Evolutionary conservation across 2,329 filamentous ascomycete species (phyloP).

Genomic region (Xylariales sp.): DNA sequence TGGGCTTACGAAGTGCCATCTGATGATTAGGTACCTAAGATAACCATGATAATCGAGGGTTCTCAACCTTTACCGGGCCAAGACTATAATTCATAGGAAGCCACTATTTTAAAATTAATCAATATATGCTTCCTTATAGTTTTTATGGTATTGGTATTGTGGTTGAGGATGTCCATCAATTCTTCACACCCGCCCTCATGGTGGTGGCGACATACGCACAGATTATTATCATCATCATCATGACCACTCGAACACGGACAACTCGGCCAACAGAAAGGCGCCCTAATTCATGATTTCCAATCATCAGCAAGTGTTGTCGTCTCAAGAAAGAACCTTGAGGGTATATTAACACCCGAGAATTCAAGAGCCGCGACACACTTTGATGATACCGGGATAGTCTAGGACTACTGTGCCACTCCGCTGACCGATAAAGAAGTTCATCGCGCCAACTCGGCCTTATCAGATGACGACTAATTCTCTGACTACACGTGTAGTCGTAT

Average conservation of each 20-base stretch:
- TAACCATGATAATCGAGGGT: neutral
- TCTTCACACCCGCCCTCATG: neutral
- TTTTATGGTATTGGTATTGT: too few species aligned
- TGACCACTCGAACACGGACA: neutral
- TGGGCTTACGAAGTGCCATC: too few species aligned
- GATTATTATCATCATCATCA: slow-evolving; percentile 13
- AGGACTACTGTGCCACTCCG: neutral
- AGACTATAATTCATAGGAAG: neutral
- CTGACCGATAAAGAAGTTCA: neutral
- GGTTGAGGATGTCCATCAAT: neutral
- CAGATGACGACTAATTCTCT: neutral
- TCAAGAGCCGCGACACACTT: neutral
- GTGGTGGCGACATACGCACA: neutral
- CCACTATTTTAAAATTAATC: neutral
- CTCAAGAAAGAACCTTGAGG: neutral
- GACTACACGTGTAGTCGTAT: neutral
- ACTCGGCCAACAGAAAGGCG: neutral
- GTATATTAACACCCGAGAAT: neutral
- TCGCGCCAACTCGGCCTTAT: slow-evolving; percentile 1
- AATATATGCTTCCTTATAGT: neutral
- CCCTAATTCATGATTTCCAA: neutral
- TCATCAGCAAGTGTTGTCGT: neutral
- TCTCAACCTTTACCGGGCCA: too few species aligned
- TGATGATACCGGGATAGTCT: neutral
- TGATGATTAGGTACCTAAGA: neutral